phyloP scores from a whole-genome alignment of 768 basidiomycete genomes.

The Kwoniella sp. region DNA sequence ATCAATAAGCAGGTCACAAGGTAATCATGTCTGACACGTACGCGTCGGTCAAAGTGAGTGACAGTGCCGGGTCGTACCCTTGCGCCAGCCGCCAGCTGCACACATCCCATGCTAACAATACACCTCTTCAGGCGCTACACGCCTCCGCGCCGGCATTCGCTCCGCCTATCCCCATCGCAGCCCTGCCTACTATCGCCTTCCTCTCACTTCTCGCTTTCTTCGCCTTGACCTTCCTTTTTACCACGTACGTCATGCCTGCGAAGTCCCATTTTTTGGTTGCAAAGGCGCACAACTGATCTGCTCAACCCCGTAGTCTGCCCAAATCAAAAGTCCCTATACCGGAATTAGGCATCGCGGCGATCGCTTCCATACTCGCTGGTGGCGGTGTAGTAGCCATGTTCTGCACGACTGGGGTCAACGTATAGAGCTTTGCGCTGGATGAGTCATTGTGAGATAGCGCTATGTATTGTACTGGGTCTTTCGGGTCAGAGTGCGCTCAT shows the following conservation, averaged over 20 bases:
- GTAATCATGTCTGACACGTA: slow-evolving; percentile 19
- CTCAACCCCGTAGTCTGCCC: slow-evolving; percentile 61
- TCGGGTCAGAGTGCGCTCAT: too few relatives aligned
- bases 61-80: background rate
- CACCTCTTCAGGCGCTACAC: slow-evolving; percentile 59
- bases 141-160: slow-evolving; percentile 64
- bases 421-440: too few relatives aligned
- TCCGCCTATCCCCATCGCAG: slow-evolving; percentile 62
- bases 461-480: too few relatives aligned
- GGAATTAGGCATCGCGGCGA: slow-evolving; percentile 65
- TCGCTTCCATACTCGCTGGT: slow-evolving; percentile 75
- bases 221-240: slow-evolving; percentile 82
- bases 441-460: too few relatives aligned
- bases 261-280: background rate
- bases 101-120: background rate
- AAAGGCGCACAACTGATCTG: background rate
- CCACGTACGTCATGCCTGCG: slow-evolving; percentile 54
- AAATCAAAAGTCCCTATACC: slow-evolving; percentile 62
- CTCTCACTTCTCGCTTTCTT: slow-evolving; percentile 71
- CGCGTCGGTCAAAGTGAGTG: slow-evolving; percentile 26
- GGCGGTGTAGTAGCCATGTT: slow-evolving; percentile 87
- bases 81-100: background rate
- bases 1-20: too few relatives aligned
- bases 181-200: slow-evolving; percentile 72
- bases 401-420: slow-evolving; percentile 76